Evolutionary conservation across 2,329 filamentous ascomycete genomes (phyloP).

Genomic region (Aureobasidium sp.): DNA sequence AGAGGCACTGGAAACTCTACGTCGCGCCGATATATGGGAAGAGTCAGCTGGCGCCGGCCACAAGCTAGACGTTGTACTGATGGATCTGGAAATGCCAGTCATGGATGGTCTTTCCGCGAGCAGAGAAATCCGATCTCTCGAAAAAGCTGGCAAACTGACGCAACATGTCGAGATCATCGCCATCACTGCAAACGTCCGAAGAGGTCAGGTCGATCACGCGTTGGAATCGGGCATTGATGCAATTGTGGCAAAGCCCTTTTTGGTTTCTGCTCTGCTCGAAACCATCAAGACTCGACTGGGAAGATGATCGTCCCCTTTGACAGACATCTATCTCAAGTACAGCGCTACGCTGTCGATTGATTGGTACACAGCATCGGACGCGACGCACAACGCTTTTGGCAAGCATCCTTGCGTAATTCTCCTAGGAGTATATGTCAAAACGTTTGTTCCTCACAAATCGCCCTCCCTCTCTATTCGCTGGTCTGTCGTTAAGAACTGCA

Average conservation of each 20-base stretch:
- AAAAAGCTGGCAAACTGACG: conserved; percentile 23
- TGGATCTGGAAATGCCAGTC: conserved; percentile 77
- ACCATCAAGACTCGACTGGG: conserved; percentile 9
- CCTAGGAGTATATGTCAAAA: too few species aligned
- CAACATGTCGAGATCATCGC: conserved; percentile 31
- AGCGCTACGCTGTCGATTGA: background rate
- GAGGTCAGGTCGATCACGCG: conserved; percentile 27
- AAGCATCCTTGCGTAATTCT: background rate
- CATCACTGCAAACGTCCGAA: conserved; percentile 34
- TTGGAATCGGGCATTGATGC: conserved; percentile 26
- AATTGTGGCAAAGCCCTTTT: conserved; percentile 39
- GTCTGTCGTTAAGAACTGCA: too few species aligned
- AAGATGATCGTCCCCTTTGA: background rate
- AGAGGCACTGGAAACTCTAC: conserved; percentile 30
- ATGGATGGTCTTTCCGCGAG: conserved; percentile 33
- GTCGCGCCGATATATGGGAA: conserved; percentile 22
- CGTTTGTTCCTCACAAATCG: too few species aligned
- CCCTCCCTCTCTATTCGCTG: background rate
- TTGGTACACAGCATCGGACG: background rate
- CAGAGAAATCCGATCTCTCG: conserved; percentile 29
- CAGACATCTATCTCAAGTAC: background rate
- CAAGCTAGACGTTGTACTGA: conserved; percentile 62
- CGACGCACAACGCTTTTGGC: background rate
- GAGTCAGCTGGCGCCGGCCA: background rate
- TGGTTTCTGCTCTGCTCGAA: conserved; percentile 35